Percentiles rank a stretch among this genome's conserved stretches.
Evolutionary conservation across 768 basidiomycete genomes (phyloP).

Genomic region (Tylopilus balloui): DNA sequence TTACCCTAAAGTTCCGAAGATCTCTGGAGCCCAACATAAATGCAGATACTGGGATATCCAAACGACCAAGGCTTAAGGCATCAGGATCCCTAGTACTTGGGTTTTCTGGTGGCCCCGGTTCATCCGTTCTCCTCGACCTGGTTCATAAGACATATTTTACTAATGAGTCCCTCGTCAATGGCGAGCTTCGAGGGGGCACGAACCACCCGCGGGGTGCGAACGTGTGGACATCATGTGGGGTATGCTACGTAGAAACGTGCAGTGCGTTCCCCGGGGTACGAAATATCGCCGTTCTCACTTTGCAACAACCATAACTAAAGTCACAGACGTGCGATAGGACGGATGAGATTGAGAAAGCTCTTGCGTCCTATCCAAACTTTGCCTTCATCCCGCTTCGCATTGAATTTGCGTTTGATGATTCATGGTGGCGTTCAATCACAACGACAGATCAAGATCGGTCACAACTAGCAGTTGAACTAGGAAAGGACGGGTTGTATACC

Average conservation of each 20-base stretch:
- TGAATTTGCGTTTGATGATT: constrained; percentile 67
- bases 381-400: constrained; percentile 61
- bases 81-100: constrained; percentile 64
- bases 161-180: constrained; percentile 17
- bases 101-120: constrained; percentile 77
- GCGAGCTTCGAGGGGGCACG: constrained; percentile 47
- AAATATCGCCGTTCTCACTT: constrained; percentile 6
- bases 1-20: constrained; percentile 60
- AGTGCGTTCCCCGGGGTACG: constrained; percentile 59
- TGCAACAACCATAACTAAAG: constrained; percentile 9
- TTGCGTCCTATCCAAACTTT: constrained; percentile 46
- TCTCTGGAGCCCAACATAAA: constrained; percentile 64
- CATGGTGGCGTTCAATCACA: constrained; percentile 59
- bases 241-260: constrained; percentile 70
- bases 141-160: constrained; percentile 57
- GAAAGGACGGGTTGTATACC: constrained; percentile 45
- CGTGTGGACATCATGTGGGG: constrained; percentile 58
- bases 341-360: constrained; percentile 44
- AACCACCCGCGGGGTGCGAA: constrained; percentile 59
- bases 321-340: constrained; percentile 52
- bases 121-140: constrained; percentile 67
- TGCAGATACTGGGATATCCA: constrained; percentile 46
- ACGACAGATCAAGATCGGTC: constrained; percentile 23
- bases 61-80: constrained; percentile 59
- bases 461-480: constrained; percentile 43